Percentiles rank a stretch among this genome's conserved stretches.
These are phyloP conservation scores for Suhomyces sp. DNA, from an alignment of 805 yeast species.

Conservation along the genomic window DNA sequence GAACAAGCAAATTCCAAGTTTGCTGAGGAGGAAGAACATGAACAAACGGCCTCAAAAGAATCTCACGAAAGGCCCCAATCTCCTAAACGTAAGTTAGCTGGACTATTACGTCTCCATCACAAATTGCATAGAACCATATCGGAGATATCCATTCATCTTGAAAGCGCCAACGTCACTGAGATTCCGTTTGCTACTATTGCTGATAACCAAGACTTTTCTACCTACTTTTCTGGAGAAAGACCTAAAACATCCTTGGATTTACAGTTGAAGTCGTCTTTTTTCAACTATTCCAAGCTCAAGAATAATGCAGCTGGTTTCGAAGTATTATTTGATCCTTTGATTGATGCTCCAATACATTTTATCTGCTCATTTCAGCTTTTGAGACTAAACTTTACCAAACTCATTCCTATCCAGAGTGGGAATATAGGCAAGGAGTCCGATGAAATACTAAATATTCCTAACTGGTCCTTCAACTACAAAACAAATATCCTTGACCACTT, in stretches of 20 bases:
- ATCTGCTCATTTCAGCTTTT: constrained; percentile 33
- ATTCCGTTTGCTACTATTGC: constrained; percentile 30
- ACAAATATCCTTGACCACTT: constrained; percentile 34
- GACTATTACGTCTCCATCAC: constrained; percentile 12
- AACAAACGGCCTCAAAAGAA: not conserved
- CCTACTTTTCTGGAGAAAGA: constrained; percentile 17
- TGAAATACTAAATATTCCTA: constrained; percentile 36
- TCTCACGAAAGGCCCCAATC: not conserved
- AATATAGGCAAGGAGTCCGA: constrained; percentile 13
- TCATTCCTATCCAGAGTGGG: constrained; percentile 3
- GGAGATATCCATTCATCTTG: constrained; percentile 26
- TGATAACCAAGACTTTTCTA: constrained; percentile 18
- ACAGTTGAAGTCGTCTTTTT: constrained; percentile 24
- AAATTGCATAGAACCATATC: constrained; percentile 21
- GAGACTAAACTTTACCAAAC: constrained; percentile 20
- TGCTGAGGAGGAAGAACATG: too few species aligned
- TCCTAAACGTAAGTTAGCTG: not conserved
- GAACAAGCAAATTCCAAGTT: not conserved
- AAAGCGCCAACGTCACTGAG: constrained; percentile 23
- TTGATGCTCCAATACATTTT: constrained; percentile 34
- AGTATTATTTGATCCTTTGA: constrained; percentile 28
- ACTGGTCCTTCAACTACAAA: constrained; percentile 31
- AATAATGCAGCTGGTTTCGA: constrained; percentile 38
- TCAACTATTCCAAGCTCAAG: constrained; percentile 21
- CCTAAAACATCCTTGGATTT: constrained; percentile 25